Evolutionary conservation across 306 rosid genomes (phyloP).

Genomic region (Fagus crenata): DNA sequence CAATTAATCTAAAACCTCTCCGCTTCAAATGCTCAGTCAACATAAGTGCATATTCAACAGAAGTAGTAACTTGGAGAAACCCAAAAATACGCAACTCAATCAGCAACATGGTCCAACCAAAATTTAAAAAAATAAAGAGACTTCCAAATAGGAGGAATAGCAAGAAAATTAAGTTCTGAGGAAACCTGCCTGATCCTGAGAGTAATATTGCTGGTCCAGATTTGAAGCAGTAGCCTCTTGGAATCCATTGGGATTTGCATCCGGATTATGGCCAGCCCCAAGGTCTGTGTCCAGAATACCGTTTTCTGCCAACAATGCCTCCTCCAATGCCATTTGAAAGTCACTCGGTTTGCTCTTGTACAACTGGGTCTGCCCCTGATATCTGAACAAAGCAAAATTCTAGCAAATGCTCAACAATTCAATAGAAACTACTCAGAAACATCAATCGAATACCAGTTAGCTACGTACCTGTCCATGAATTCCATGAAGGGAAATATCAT

Average conservation of each 20-base stretch:
- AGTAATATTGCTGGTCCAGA: constrained; percentile 44
- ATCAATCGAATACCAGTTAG: constrained; percentile 8
- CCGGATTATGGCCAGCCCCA: constrained; percentile 40
- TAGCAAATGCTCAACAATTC: constrained; percentile 10
- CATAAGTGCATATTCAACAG: too few relatives aligned
- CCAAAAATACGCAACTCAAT: background rate
- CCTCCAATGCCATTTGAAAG: constrained; percentile 87
- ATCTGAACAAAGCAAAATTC: constrained; percentile 49
- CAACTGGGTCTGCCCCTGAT: constrained; percentile 86
- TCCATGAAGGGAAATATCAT: constrained; percentile 73
- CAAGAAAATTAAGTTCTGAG: constrained; percentile 16
- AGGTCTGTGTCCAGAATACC: constrained; percentile 53
- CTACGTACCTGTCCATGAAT: constrained; percentile 74
- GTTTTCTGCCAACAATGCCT: constrained; percentile 81
- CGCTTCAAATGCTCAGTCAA: too few relatives aligned
- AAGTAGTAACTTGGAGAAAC: too few relatives aligned
- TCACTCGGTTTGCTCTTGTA: constrained; percentile 86
- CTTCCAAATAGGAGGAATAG: background rate
- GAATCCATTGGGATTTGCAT: constrained; percentile 37
- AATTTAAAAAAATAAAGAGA: background rate
- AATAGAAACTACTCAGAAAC: constrained; percentile 5
- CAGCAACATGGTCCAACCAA: background rate
- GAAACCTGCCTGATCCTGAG: constrained; percentile 45
- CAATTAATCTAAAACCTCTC: too few relatives aligned
- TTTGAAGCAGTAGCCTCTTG: constrained; percentile 43